These are phyloP conservation scores for Tarenaya hassleriana DNA, from an alignment of 345 rosid genomes.

Conservation along the genomic window DNA sequence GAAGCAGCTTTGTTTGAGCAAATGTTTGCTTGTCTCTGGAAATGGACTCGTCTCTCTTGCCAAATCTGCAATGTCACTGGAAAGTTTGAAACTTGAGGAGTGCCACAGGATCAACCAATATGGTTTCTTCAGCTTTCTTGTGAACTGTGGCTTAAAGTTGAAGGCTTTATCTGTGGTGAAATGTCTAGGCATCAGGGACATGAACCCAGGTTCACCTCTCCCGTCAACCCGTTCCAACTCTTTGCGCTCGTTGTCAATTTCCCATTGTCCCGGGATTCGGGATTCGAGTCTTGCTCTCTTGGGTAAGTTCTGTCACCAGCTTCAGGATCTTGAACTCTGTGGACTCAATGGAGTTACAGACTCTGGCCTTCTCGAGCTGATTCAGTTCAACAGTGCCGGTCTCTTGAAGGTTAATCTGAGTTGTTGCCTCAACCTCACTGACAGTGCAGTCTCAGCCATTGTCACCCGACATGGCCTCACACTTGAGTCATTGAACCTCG, in stretches of 20 bases:
- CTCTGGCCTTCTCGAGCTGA: constrained; percentile 56
- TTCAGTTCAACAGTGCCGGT: constrained; percentile 51
- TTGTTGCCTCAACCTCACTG: constrained; percentile 65
- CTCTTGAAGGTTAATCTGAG: constrained; percentile 68
- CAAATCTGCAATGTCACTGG: constrained; percentile 55
- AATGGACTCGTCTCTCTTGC: constrained; percentile 68
- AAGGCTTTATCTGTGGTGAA: constrained; percentile 56
- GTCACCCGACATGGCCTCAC: constrained; percentile 63
- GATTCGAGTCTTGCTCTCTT: constrained; percentile 53
- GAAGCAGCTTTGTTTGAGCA: constrained; percentile 49
- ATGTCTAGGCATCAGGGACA: constrained; percentile 67
- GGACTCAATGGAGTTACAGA: constrained; percentile 69
- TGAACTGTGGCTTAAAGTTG: constrained; percentile 50
- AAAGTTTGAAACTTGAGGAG: constrained; percentile 80
- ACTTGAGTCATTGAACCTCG: constrained; percentile 69
- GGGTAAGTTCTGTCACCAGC: constrained; percentile 67
- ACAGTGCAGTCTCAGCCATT: constrained; percentile 46
- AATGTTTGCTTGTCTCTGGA: constrained; percentile 66
- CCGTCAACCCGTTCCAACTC: constrained; percentile 45
- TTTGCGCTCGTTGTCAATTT: constrained; percentile 48
- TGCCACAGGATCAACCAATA: constrained; percentile 90
- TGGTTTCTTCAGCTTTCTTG: constrained; percentile 65
- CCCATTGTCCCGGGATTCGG: constrained; percentile 83
- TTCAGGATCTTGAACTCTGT: constrained; percentile 58
- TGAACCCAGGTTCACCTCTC: constrained; percentile 34